Percentiles rank a stretch among this genome's conserved stretches.
Conservation (phyloP, 164 flowering plant species). For the Houttuynia cordata region DNA sequence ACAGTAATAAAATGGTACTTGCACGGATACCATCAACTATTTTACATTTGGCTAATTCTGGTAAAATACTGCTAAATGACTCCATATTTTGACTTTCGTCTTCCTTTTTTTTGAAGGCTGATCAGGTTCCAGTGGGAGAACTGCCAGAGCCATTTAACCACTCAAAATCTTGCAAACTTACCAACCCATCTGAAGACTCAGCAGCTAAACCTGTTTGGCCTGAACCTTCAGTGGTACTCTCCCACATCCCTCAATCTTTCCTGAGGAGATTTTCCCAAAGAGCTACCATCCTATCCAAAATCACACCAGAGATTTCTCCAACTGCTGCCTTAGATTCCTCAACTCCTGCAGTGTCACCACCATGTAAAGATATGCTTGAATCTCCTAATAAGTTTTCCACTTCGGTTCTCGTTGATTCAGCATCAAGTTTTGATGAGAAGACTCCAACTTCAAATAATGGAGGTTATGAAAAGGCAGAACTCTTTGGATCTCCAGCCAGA, state of each 20-base stretch:
- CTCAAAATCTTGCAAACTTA: slow-evolving; percentile 11
- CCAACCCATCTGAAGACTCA: slow-evolving; percentile 2
- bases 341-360: background rate
- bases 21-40: too few species aligned
- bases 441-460: slow-evolving; percentile 2
- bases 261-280: slow-evolving; percentile 27
- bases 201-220: slow-evolving; percentile 7
- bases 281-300: slow-evolving; percentile 8
- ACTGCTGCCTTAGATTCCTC: slow-evolving; percentile 1
- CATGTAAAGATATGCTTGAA: slow-evolving; percentile 6
- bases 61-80: too few species aligned
- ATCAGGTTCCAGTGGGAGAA: slow-evolving; percentile 51
- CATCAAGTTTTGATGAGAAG: slow-evolving; percentile 12
- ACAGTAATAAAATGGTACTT: too few species aligned
- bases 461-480: slow-evolving; percentile 8
- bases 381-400: slow-evolving; percentile 5
- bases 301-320: slow-evolving; percentile 4
- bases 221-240: slow-evolving; percentile 15
- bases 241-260: slow-evolving; percentile 39
- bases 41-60: too few species aligned
- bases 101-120: slow-evolving; percentile 28
- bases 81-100: slow-evolving; percentile 1
- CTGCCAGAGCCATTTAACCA: slow-evolving; percentile 46
- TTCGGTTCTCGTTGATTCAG: background rate
- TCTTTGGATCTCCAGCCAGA: slow-evolving; percentile 7